A percentile compares a stretch with the other conserved stretches of the same genome.
Conservation (phyloP, 1,284 basidiomycete species). For the Sparassis latifolia region DNA sequence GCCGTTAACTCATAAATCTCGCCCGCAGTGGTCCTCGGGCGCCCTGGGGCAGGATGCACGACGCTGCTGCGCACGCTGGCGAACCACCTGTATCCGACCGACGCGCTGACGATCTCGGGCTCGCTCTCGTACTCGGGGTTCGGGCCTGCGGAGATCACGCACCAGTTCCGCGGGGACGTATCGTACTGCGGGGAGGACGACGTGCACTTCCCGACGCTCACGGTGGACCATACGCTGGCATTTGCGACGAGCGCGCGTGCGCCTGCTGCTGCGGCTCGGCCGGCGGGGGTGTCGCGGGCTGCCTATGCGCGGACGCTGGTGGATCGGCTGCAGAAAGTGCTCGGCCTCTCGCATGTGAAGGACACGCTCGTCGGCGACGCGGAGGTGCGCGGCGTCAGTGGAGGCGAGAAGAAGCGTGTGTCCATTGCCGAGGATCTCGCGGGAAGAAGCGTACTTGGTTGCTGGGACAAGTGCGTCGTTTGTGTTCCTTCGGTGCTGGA, state of each 20-base stretch:
- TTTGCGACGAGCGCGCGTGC: constrained; percentile 55
- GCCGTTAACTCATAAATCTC: too few relatives aligned
- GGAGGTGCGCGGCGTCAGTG: constrained; percentile 67
- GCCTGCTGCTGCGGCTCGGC: constrained; percentile 38
- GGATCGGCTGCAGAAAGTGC: constrained; percentile 53
- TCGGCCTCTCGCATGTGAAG: constrained; percentile 57
- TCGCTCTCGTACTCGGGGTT: constrained; percentile 60
- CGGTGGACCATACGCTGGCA: constrained; percentile 53
- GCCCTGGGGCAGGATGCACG: constrained; percentile 60
- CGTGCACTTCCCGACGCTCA: constrained; percentile 65
- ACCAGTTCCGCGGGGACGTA: constrained; percentile 57
- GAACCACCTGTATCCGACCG: constrained; percentile 41
- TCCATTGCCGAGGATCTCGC: constrained; percentile 67
- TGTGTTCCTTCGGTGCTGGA: neutral
- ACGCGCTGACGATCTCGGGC: constrained; percentile 52
- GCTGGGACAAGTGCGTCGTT: constrained; percentile 64
- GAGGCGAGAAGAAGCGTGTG: constrained; percentile 77
- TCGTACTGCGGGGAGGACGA: constrained; percentile 64
- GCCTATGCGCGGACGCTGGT: constrained; percentile 41
- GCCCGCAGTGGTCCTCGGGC: constrained; percentile 44
- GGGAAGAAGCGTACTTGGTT: constrained; percentile 46
- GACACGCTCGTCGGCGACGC: constrained; percentile 69
- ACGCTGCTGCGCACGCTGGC: constrained; percentile 67
- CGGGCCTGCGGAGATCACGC: constrained; percentile 38
- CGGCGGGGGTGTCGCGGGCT: constrained; percentile 35